These are phyloP conservation scores for Aureobasidium sp. DNA, from an alignment of 2,329 filamentous ascomycete genomes.

Conservation along the genomic window DNA sequence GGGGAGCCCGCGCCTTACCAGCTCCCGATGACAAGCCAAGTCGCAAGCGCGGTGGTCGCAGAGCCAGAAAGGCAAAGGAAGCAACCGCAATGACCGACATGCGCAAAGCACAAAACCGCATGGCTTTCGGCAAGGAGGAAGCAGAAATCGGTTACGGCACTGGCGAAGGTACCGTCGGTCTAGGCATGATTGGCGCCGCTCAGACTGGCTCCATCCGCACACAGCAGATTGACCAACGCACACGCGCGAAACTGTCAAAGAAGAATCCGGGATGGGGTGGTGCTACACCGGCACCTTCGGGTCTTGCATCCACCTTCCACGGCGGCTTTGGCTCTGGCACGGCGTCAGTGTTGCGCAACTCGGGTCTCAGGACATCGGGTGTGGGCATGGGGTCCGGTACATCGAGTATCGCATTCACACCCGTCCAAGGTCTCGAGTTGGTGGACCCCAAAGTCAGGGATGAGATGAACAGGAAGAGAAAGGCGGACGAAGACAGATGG, in stretches of 20 bases:
- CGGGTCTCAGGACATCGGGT: slow-evolving; percentile 71
- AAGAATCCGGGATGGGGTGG: slow-evolving; percentile 95
- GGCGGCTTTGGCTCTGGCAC: slow-evolving; percentile 63
- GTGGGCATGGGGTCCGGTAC: slow-evolving; percentile 52
- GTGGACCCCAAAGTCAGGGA: slow-evolving; percentile 88
- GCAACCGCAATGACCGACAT: slow-evolving; percentile 95
- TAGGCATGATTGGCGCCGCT: slow-evolving; percentile 90
- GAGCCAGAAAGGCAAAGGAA: slow-evolving; percentile 91
- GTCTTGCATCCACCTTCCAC: slow-evolving; percentile 69
- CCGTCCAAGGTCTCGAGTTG: slow-evolving; percentile 87
- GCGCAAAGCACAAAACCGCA: slow-evolving; percentile 88
- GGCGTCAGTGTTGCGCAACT: slow-evolving; percentile 62
- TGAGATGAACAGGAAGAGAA: slow-evolving; percentile 80
- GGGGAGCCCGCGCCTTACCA: slow-evolving; percentile 75
- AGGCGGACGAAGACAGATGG: slow-evolving; percentile 90
- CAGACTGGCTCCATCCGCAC: slow-evolving; percentile 84
- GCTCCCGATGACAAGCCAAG: slow-evolving; percentile 93
- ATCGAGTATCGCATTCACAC: slow-evolving; percentile 85
- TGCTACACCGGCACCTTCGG: slow-evolving; percentile 39
- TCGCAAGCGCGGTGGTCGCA: slow-evolving; percentile 80
- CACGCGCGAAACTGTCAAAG: slow-evolving; percentile 82
- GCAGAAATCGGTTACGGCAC: slow-evolving; percentile 84
- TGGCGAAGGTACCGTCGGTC: slow-evolving; percentile 72
- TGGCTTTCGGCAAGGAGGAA: slow-evolving; percentile 94
- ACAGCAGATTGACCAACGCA: slow-evolving; percentile 85